Conservation (phyloP, 164 flowering plant species). For the Paratinospora sagittata region DNA sequence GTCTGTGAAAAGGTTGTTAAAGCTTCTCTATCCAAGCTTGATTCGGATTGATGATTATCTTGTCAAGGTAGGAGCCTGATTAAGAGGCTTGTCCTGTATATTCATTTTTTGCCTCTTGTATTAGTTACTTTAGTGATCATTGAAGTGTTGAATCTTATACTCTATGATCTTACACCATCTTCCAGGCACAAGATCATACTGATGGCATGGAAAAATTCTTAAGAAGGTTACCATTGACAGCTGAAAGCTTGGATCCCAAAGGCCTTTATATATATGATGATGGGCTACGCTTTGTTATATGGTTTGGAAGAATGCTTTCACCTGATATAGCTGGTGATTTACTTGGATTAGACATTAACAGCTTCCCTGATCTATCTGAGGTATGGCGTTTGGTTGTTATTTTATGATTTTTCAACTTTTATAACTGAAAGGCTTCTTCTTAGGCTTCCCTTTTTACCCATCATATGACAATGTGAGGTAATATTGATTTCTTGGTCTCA, state of each 20-base stretch:
- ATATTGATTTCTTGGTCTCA: too few species aligned
- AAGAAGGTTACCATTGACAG: conserved; percentile 52
- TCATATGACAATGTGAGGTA: too few species aligned
- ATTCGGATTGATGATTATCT: conserved; percentile 76
- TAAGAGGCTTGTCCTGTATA: not conserved
- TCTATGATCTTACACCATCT: conserved; percentile 6
- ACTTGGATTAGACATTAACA: conserved; percentile 64
- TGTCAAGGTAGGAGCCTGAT: conserved; percentile 43
- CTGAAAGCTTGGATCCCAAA: conserved; percentile 72
- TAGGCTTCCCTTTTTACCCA: too few species aligned
- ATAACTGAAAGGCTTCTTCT: not conserved
- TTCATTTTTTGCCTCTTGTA: not conserved
- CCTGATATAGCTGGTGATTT: conserved; percentile 59
- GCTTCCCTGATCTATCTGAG: conserved; percentile 51
- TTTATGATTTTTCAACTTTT: not conserved
- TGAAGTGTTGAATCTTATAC: not conserved
- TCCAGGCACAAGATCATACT: conserved; percentile 40
- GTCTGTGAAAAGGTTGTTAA: conserved; percentile 67
- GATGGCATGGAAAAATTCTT: conserved; percentile 35
- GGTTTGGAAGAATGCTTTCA: conserved; percentile 88
- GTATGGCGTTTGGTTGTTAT: conserved; percentile 26
- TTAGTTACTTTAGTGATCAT: not conserved
- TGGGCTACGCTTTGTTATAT: conserved; percentile 79
- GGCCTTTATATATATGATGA: conserved; percentile 88
- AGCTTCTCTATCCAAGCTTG: conserved; percentile 79